These are phyloP conservation scores for Arabidopsis hybrid DNA, from an alignment of 441 rosid species.

Conservation along the genomic window DNA sequence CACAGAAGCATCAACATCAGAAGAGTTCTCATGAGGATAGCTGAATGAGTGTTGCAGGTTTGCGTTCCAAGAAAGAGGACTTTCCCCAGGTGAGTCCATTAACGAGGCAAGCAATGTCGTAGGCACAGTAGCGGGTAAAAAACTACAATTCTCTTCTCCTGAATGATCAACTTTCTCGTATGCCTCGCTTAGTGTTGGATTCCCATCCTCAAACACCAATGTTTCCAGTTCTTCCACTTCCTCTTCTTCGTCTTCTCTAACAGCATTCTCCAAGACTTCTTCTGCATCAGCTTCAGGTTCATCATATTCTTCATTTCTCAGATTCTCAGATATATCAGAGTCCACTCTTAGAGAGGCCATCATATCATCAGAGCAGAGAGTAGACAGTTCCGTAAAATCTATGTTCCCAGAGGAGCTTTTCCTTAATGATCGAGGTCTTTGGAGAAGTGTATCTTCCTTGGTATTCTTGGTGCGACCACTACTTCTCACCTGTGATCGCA, in stretches of 20 bases:
- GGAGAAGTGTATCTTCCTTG: constrained; percentile 55
- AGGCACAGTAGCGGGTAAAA: constrained; percentile 63
- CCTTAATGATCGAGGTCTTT: constrained; percentile 60
- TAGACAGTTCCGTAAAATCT: constrained; percentile 62
- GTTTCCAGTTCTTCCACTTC: constrained; percentile 47
- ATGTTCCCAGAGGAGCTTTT: constrained; percentile 66
- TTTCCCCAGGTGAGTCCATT: constrained; percentile 85
- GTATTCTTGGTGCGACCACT: constrained; percentile 60
- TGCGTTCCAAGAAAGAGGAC: constrained; percentile 86
- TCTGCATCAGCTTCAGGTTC: constrained; percentile 64
- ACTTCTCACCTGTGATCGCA: constrained; percentile 65
- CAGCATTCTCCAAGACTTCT: constrained; percentile 53
- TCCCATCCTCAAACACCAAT: constrained; percentile 50
- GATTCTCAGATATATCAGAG: constrained; percentile 55
- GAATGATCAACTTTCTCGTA: constrained; percentile 62
- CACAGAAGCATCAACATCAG: constrained; percentile 76
- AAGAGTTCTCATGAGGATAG: constrained; percentile 68
- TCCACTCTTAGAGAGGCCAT: constrained; percentile 61
- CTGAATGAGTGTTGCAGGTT: constrained; percentile 71
- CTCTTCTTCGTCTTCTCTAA: constrained; percentile 58
- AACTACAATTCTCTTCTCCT: constrained; percentile 65
- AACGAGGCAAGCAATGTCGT: constrained; percentile 57
- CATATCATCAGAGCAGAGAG: constrained; percentile 60
- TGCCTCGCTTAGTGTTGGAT: constrained; percentile 60
- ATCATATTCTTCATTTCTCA: constrained; percentile 55